Evolutionary conservation across 306 rosid genomes (phyloP).

Genomic region (Cucurbita pepo): DNA sequence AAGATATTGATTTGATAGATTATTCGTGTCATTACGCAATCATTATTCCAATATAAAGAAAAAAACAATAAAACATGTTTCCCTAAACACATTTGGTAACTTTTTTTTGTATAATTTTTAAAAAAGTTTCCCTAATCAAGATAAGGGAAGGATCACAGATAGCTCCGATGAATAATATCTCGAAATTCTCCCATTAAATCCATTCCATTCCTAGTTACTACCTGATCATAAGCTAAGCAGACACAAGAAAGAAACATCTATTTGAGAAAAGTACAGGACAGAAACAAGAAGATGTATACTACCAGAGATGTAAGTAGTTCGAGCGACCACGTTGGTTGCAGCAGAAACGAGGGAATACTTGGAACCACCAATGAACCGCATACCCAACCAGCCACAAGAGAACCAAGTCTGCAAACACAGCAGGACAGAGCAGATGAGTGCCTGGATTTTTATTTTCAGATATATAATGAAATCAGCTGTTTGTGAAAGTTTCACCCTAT

Average conservation of each 20-base stretch:
- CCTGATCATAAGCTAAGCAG: neutral
- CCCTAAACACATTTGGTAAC: no score
- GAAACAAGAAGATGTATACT: constrained; percentile 57
- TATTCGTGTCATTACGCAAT: neutral
- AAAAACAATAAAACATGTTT: no score
- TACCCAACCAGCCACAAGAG: constrained; percentile 74
- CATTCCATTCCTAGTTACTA: neutral
- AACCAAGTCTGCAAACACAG: constrained; percentile 47
- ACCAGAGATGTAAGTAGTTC: constrained; percentile 79
- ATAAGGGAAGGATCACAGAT: neutral
- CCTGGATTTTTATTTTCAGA: neutral
- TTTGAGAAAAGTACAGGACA: constrained; percentile 81
- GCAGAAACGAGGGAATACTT: constrained; percentile 51
- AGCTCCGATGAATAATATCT: neutral
- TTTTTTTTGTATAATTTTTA: no score
- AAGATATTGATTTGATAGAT: neutral
- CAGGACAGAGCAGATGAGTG: no score
- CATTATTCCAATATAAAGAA: neutral
- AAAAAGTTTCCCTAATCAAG: no score
- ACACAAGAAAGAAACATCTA: neutral
- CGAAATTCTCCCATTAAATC: neutral
- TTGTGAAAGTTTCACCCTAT: constrained; percentile 38
- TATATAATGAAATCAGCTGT: neutral
- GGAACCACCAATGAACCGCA: constrained; percentile 74
- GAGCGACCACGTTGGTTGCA: constrained; percentile 81